Conservation (phyloP, 805 yeast genomes). For the baker's yeast (Saccharomyces cerevisiae) region DNA sequence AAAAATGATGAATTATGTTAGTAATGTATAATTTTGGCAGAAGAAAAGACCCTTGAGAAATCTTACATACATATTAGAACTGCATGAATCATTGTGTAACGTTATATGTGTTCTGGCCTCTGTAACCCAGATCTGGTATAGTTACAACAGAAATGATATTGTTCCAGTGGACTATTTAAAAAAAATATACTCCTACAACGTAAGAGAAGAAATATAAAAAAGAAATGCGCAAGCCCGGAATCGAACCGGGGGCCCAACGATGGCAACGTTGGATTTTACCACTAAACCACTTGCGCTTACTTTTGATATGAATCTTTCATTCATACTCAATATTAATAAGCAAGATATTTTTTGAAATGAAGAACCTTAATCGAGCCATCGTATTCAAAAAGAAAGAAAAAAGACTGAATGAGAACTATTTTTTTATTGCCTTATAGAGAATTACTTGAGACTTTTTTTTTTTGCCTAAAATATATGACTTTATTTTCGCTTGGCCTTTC, state of each 20-base stretch:
- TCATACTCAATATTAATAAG: no score
- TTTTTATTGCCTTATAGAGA: no score
- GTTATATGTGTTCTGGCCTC: neutral
- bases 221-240: constrained; percentile 28
- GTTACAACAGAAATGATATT: neutral
- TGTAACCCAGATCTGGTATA: neutral
- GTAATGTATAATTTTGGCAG: neutral
- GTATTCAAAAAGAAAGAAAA: no score
- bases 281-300: constrained; percentile 30
- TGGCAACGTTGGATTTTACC: constrained; percentile 33
- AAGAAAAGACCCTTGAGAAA: neutral
- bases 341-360: no score
- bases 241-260: constrained; percentile 33
- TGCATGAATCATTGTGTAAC: constrained; percentile 64
- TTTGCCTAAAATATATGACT: no score
- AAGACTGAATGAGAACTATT: no score
- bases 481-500: no score
- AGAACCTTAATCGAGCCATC: no score
- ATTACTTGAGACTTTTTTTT: no score
- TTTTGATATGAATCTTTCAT: neutral
- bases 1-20: constrained; percentile 1
- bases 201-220: constrained; percentile 1
- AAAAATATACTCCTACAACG: neutral
- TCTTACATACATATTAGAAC: constrained; percentile 62
- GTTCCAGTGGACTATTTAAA: neutral